Conservation (phyloP, 352 stramenopile genomes). For the Blastocystis sp. region DNA sequence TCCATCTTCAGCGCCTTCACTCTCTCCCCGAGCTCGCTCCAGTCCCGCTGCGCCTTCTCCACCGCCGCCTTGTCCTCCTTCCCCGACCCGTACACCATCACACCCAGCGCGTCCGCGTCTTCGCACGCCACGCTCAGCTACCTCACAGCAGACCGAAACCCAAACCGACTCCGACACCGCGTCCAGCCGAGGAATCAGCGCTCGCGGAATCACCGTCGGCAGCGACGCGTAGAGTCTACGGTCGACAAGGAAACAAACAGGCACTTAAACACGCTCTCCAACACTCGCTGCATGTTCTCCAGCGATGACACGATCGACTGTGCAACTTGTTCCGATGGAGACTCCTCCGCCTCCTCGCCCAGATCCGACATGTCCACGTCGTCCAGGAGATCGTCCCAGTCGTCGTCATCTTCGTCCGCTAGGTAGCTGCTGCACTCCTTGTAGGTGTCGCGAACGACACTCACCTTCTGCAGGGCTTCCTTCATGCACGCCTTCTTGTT, state of each 20-base stretch:
- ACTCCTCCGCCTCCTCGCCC: neutral
- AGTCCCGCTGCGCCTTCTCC: neutral
- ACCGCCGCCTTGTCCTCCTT: neutral
- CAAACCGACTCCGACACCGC: neutral
- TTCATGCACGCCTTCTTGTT: conserved; percentile 34
- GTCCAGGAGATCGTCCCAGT: conserved; percentile 29
- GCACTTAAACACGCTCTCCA: conserved; percentile 12
- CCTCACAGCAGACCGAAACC: neutral
- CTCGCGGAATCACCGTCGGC: neutral
- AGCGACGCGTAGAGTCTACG: neutral
- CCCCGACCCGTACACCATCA: conserved; percentile 9
- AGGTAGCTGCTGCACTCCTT: neutral
- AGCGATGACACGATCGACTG: too few species aligned
- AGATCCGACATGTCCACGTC: neutral
- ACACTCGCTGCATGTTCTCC: neutral
- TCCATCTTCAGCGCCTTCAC: too few species aligned
- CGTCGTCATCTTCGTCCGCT: conserved; percentile 7
- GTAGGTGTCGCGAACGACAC: neutral
- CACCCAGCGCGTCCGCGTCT: neutral
- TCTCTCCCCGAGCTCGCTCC: too few species aligned
- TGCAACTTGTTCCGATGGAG: neutral
- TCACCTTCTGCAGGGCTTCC: neutral
- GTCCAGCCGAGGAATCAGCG: neutral
- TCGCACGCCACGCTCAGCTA: neutral
- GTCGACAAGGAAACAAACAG: neutral